These are phyloP conservation scores for Ramichloridium luteum DNA, from an alignment of 2,329 filamentous ascomycete genomes.

Conservation along the genomic window DNA sequence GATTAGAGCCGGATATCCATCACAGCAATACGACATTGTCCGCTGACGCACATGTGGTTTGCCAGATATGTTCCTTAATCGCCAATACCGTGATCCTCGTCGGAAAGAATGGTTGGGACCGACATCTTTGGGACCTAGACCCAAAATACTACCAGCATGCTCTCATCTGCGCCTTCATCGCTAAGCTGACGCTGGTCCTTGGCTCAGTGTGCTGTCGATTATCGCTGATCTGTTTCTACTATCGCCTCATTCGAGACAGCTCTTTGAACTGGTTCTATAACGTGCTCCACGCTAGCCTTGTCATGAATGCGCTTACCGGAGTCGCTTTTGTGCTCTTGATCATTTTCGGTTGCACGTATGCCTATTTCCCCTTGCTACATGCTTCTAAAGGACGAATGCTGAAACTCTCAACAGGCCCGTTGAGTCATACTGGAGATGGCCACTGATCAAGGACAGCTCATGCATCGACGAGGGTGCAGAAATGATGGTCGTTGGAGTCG, in stretches of 20 bases:
- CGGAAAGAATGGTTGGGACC: conserved; percentile 33
- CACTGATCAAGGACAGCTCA: conserved; percentile 19
- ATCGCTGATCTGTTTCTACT: conserved; percentile 36
- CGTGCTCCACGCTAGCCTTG: conserved; percentile 28
- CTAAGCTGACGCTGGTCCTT: conserved; percentile 31
- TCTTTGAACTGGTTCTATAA: conserved; percentile 28
- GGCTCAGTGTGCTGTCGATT: conserved; percentile 33
- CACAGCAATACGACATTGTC: too few species aligned
- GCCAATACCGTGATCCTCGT: conserved; percentile 28
- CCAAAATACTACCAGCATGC: conserved; percentile 10
- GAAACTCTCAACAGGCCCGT: conserved; percentile 24
- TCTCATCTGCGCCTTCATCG: conserved; percentile 29
- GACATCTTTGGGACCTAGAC: conserved; percentile 33
- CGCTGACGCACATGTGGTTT: too few species aligned
- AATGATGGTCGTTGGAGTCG: conserved; percentile 30
- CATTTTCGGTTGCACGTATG: conserved; percentile 30
- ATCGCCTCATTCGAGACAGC: conserved; percentile 32
- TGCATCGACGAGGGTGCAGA: conserved; percentile 32
- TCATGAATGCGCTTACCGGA: conserved; percentile 27
- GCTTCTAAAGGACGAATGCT: too few species aligned
- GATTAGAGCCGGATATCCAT: too few species aligned
- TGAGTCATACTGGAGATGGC: conserved; percentile 31
- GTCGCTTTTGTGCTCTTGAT: conserved; percentile 27
- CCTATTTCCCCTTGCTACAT: too few species aligned
- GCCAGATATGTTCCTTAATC: not conserved